phyloP scores from a whole-genome alignment of 1,139 yeast species.

The Nakaseomyces kungkrabaensis region DNA sequence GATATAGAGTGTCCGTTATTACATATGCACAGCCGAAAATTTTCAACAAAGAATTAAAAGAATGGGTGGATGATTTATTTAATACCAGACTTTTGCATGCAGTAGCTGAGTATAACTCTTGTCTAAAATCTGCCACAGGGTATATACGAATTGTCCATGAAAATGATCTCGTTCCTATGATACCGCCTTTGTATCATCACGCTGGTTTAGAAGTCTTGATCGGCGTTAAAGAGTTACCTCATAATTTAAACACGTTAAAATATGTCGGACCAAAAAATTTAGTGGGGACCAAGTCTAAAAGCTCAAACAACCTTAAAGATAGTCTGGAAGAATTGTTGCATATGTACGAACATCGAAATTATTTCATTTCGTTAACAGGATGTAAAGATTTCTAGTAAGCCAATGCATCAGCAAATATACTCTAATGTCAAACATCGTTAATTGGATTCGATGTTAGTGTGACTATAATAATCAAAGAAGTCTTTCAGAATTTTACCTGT shows the following conservation, averaged over 20 bases:
- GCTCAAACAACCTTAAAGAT: constrained; percentile 5
- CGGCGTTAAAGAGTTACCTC: constrained; percentile 38
- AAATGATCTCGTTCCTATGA: constrained; percentile 46
- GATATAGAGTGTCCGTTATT: constrained; percentile 43
- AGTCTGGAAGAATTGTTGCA: constrained; percentile 19
- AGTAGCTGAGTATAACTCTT: constrained; percentile 9
- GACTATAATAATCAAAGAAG: not conserved
- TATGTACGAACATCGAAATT: constrained; percentile 24
- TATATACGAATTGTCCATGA: constrained; percentile 45
- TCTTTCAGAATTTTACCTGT: not conserved
- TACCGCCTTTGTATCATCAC: constrained; percentile 46
- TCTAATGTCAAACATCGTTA: no score
- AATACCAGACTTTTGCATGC: constrained; percentile 29
- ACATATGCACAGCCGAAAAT: constrained; percentile 55
- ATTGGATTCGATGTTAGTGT: no score
- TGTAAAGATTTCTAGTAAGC: constrained; percentile 18
- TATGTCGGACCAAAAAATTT: constrained; percentile 21
- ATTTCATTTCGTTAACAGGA: constrained; percentile 21
- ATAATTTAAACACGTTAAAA: constrained; percentile 33
- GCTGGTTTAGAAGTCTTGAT: constrained; percentile 45
- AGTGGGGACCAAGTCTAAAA: constrained; percentile 1
- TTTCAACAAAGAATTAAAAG: constrained; percentile 43
- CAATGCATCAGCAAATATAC: no score
- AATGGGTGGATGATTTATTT: constrained; percentile 45
- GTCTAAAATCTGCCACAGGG: constrained; percentile 22